Conservation (phyloP, 2,329 filamentous ascomycete genomes). For the Clarireedia homoeocarpa region DNA sequence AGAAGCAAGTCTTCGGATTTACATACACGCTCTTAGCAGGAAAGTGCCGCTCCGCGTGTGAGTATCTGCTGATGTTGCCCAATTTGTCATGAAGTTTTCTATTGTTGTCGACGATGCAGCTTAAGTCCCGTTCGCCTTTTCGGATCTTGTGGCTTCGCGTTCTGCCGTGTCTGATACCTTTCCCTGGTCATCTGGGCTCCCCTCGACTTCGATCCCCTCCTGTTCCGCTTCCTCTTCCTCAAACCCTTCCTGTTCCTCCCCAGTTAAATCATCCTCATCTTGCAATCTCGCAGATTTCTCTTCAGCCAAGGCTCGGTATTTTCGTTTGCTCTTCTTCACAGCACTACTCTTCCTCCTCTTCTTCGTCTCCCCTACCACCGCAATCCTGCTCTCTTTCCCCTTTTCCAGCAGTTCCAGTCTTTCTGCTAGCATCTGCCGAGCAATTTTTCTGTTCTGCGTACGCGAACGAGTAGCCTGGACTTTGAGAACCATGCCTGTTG, state of each 20-base stretch:
- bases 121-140: too few species aligned
- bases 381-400: slow-evolving; percentile 60
- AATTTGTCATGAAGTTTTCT: too few species aligned
- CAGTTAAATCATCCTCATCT: slow-evolving; percentile 13
- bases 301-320: slow-evolving; percentile 55
- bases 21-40: too few species aligned
- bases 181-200: background rate
- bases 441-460: slow-evolving; percentile 79
- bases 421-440: slow-evolving; percentile 56
- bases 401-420: slow-evolving; percentile 60
- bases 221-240: background rate
- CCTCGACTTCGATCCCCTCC: background rate
- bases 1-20: background rate
- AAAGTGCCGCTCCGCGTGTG: too few species aligned
- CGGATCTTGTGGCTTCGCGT: too few species aligned
- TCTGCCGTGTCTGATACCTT: background rate
- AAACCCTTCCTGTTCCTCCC: background rate
- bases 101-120: too few species aligned
- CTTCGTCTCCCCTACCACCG: slow-evolving; percentile 55
- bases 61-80: too few species aligned
- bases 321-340: slow-evolving; percentile 74
- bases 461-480: slow-evolving; percentile 85
- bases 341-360: slow-evolving; percentile 66
- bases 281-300: slow-evolving; percentile 17
- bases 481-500: slow-evolving; percentile 89